Evolutionary conservation across 2,329 filamentous ascomycete species (phyloP).

Genomic region (Alternaria panax): DNA sequence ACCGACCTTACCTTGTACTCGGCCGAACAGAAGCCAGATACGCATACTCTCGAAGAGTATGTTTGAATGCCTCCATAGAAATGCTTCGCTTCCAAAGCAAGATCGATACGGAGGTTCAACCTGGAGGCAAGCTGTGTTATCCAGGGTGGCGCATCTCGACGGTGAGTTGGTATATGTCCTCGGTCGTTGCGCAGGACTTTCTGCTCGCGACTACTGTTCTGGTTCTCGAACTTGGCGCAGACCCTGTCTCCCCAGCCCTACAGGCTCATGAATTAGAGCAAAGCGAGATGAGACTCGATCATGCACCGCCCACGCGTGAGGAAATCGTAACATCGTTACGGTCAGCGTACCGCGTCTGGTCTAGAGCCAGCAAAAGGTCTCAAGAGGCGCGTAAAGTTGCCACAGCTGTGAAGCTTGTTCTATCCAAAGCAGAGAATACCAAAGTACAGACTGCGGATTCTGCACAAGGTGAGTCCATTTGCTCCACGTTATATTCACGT

Average conservation of each 20-base stretch:
- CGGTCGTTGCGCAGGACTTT: conserved; percentile 56
- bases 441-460: not conserved
- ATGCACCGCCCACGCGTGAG: conserved; percentile 29
- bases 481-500: too few species aligned
- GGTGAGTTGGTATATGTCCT: conserved; percentile 55
- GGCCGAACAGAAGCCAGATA: conserved; percentile 49
- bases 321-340: conserved; percentile 36
- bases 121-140: conserved; percentile 45
- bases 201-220: conserved; percentile 58
- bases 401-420: conserved; percentile 38
- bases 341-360: conserved; percentile 36
- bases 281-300: conserved; percentile 27
- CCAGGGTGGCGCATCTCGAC: conserved; percentile 46
- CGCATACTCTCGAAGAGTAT: conserved; percentile 52
- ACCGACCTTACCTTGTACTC: conserved; percentile 46
- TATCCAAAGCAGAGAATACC: conserved; percentile 29
- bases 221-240: conserved; percentile 53
- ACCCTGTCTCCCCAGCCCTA: conserved; percentile 27
- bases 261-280: not conserved
- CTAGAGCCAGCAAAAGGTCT: conserved; percentile 33
- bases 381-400: conserved; percentile 42
- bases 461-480: conserved; percentile 15
- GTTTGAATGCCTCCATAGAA: conserved; percentile 56
- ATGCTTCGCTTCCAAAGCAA: conserved; percentile 55
- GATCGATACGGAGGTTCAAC: conserved; percentile 52